These are phyloP conservation scores for Aureobasidium sp. DNA, from an alignment of 2,329 filamentous ascomycete genomes.

Conservation along the genomic window DNA sequence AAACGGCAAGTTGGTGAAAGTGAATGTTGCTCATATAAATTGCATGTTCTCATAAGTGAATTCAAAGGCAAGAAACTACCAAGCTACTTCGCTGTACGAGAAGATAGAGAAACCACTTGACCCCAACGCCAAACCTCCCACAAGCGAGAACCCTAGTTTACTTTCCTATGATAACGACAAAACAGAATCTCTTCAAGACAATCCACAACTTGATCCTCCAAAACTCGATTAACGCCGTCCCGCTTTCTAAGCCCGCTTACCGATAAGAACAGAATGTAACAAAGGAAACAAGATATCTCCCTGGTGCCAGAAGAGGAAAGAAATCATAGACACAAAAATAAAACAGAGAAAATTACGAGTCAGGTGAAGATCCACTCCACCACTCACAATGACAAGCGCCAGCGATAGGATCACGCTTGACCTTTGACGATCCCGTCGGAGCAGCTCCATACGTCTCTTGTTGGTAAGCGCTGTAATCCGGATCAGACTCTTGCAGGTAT, in stretches of 20 bases:
- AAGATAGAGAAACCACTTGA: background rate
- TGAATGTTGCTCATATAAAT: background rate
- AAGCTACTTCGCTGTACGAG: background rate
- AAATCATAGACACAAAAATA: conserved; percentile 1
- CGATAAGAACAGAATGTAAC: background rate
- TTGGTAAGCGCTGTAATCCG: conserved; percentile 24
- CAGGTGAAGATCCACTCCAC: conserved; percentile 22
- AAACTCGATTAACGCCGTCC: background rate
- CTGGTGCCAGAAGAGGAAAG: conserved; percentile 10
- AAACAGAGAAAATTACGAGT: background rate
- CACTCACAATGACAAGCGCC: conserved; percentile 33
- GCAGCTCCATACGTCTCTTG: conserved; percentile 11
- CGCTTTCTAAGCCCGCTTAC: conserved; percentile 1
- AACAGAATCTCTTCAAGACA: background rate
- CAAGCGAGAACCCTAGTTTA: background rate
- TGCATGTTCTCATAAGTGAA: conserved; percentile 1
- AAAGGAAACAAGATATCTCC: conserved; percentile 4
- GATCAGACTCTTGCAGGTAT: conserved; percentile 35
- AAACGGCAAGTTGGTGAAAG: background rate
- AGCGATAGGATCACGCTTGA: conserved; percentile 17
- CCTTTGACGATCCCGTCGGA: background rate
- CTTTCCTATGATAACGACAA: background rate
- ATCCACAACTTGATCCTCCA: background rate
- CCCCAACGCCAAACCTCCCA: background rate
- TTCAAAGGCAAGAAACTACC: background rate